phyloP scores from a whole-genome alignment of 2,329 filamentous ascomycete species.

The Aspergillus caelatus region DNA sequence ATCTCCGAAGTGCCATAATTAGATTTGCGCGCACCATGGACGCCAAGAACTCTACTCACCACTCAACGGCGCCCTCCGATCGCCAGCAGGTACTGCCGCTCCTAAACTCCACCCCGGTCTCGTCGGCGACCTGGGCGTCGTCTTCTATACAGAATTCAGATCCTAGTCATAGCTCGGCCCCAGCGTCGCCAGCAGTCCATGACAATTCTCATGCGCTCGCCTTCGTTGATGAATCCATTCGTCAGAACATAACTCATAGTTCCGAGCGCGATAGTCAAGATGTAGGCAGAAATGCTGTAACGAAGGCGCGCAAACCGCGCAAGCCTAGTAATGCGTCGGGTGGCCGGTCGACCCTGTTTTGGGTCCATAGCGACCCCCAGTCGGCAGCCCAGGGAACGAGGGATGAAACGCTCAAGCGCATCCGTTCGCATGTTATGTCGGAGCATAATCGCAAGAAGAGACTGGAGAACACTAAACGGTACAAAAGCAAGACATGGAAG shows the following conservation, averaged over 20 bases:
- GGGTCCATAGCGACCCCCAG: conserved; percentile 43
- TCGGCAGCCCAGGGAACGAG: conserved; percentile 40
- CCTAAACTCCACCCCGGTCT: conserved; percentile 15
- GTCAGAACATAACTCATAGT: neutral
- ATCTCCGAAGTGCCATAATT: conserved; percentile 21
- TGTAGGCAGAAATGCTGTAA: conserved; percentile 24
- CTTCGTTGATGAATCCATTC: conserved; percentile 11
- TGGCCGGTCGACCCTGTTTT: conserved; percentile 42
- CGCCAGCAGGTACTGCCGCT: conserved; percentile 35
- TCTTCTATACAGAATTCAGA: neutral
- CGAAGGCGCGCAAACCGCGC: conserved; percentile 39
- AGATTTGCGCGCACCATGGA: conserved; percentile 32
- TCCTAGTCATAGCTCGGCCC: neutral
- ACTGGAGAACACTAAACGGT: conserved; percentile 42
- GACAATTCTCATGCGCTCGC: conserved; percentile 6
- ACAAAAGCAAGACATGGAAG: conserved; percentile 43
- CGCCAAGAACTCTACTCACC: conserved; percentile 30
- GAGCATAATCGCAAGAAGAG: conserved; percentile 47
- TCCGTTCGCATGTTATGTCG: conserved; percentile 48
- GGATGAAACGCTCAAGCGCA: conserved; percentile 44
- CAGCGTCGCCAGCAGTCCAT: neutral
- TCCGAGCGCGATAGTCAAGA: conserved; percentile 15
- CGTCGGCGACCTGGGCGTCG: neutral
- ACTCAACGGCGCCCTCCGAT: conserved; percentile 19
- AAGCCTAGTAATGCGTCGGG: conserved; percentile 32